Evolutionary conservation across 2,329 filamentous ascomycete species (phyloP).

Genomic region (Trichophyton equinum): DNA sequence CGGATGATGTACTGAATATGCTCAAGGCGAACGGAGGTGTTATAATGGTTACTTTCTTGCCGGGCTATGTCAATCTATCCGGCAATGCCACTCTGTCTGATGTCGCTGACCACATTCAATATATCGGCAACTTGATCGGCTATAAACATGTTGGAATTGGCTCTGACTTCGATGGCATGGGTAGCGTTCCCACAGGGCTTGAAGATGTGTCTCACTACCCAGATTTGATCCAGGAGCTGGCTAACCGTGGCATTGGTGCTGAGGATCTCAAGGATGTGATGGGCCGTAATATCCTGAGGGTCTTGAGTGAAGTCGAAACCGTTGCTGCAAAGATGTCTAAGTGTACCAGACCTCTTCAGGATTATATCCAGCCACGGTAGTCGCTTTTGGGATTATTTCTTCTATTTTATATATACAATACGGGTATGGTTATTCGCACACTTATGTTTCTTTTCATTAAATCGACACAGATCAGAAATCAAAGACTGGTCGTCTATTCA

Average conservation of each 20-base stretch:
- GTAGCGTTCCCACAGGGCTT: slow-evolving; percentile 53
- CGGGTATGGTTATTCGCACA: not conserved
- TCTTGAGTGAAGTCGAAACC: slow-evolving; percentile 67
- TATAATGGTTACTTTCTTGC: slow-evolving; percentile 84
- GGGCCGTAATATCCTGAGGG: slow-evolving; percentile 68
- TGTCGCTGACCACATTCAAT: slow-evolving; percentile 65
- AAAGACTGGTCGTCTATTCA: slow-evolving; percentile 1
- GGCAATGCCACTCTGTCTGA: slow-evolving; percentile 61
- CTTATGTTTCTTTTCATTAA: too few relatives aligned
- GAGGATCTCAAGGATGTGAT: slow-evolving; percentile 61
- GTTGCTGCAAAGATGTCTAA: slow-evolving; percentile 39
- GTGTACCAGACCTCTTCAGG: not conserved
- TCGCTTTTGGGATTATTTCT: not conserved
- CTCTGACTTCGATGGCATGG: slow-evolving; percentile 69
- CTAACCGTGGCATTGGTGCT: slow-evolving; percentile 62
- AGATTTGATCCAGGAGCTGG: slow-evolving; percentile 59
- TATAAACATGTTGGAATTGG: slow-evolving; percentile 81
- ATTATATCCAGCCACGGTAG: not conserved
- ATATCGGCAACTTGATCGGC: slow-evolving; percentile 73
- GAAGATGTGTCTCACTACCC: slow-evolving; percentile 81
- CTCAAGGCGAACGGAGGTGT: slow-evolving; percentile 62
- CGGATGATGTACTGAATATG: slow-evolving; percentile 65
- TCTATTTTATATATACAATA: not conserved
- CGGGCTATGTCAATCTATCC: slow-evolving; percentile 58
- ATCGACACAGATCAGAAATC: too few relatives aligned